Conservation (phyloP, 1,284 basidiomycete species). For the Pascua guehoae region DNA sequence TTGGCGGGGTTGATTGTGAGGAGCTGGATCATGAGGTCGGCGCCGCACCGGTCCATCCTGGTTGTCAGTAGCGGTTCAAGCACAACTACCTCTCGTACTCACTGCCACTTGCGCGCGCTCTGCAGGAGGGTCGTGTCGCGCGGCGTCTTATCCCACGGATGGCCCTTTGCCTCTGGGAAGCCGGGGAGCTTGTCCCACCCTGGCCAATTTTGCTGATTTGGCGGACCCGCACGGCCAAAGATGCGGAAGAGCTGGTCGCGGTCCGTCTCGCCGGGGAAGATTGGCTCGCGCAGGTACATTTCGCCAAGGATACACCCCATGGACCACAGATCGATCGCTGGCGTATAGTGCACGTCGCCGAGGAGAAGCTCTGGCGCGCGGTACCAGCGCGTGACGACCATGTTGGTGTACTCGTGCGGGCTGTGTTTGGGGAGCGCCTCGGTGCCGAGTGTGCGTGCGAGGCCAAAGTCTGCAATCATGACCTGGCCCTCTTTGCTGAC, state of each 20-base stretch:
- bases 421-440: constrained; percentile 45
- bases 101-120: constrained; percentile 31
- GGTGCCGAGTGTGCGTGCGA: constrained; percentile 61
- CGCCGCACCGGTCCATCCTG: constrained; percentile 40
- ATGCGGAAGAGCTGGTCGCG: constrained; percentile 88
- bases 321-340: constrained; percentile 98
- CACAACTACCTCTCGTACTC: constrained; percentile 17
- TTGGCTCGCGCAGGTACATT: constrained; percentile 85
- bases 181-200: constrained; percentile 74
- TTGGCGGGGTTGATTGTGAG: constrained; percentile 55
- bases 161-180: constrained; percentile 61
- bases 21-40: constrained; percentile 51
- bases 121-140: constrained; percentile 25
- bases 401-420: constrained; percentile 79
- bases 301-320: constrained; percentile 92
- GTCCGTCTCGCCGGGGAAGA: constrained; percentile 83
- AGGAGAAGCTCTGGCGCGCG: constrained; percentile 91
- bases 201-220: constrained; percentile 70
- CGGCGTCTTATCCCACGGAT: constrained; percentile 36
- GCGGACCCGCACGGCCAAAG: constrained; percentile 81
- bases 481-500: constrained; percentile 80
- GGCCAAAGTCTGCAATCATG: constrained; percentile 93
- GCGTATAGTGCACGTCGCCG: constrained; percentile 83
- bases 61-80: background rate
- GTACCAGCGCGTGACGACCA: constrained; percentile 99